Percentiles rank a stretch among this genome's conserved stretches.
Evolutionary conservation across 2,329 filamentous ascomycete species (phyloP).

Genomic region (Meredithiella fracta): DNA sequence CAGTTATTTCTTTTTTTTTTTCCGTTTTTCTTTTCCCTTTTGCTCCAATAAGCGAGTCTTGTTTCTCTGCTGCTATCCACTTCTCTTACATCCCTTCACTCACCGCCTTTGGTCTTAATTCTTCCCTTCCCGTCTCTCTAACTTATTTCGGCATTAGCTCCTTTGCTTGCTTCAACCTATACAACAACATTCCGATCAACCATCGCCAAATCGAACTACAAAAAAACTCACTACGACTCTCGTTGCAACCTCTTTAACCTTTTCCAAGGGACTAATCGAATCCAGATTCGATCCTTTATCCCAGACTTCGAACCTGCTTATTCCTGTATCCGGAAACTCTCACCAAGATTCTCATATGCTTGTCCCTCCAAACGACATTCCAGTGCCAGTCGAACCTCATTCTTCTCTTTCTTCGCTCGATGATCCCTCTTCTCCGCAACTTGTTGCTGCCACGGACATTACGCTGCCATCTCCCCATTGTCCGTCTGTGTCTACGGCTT

Average conservation of each 20-base stretch:
- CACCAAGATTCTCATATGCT: neutral
- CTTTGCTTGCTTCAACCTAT: neutral
- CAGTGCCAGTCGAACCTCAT: neutral
- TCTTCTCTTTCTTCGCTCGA: neutral
- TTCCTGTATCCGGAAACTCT: neutral
- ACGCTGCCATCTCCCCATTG: neutral
- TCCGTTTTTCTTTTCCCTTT: no score
- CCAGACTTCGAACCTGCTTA: no score
- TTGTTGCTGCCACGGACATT: neutral
- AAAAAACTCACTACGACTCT: no score
- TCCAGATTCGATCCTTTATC: no score
- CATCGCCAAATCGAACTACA: no score
- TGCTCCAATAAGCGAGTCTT: neutral
- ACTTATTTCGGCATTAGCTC: neutral
- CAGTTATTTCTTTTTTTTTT: neutral
- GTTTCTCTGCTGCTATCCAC: neutral
- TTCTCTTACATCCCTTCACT: neutral
- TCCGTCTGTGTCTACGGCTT: neutral
- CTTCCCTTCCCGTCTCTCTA: neutral
- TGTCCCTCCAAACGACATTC: neutral
- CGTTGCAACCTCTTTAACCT: no score
- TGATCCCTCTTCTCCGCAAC: neutral
- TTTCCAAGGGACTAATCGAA: no score
- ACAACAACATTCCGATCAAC: neutral
- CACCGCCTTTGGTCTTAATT: slow-evolving; percentile 19